phyloP scores from a whole-genome alignment of 306 rosid species.

The Vigna nakashimae region DNA sequence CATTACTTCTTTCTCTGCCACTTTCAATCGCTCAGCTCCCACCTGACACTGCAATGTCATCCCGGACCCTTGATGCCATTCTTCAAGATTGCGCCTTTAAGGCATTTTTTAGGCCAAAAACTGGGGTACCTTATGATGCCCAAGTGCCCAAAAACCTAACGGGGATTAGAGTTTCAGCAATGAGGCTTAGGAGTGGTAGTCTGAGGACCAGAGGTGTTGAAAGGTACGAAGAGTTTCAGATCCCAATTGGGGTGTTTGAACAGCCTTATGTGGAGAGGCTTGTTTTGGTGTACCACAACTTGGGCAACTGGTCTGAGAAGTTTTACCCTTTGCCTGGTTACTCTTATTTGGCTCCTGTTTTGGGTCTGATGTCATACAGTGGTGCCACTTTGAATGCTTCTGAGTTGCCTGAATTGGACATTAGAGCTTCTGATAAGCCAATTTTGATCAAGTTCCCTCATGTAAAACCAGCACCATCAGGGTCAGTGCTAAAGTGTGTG shows the following conservation, averaged over 20 bases:
- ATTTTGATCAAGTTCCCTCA: slow-evolving; percentile 57
- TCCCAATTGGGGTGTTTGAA: slow-evolving; percentile 70
- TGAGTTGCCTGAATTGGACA: slow-evolving; percentile 62
- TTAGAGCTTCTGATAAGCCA: slow-evolving; percentile 60
- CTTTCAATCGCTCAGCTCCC: slow-evolving; percentile 43
- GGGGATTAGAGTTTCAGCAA: slow-evolving; percentile 54
- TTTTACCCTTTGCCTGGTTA: slow-evolving; percentile 75
- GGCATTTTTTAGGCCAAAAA: slow-evolving; percentile 54
- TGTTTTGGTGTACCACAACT: slow-evolving; percentile 65
- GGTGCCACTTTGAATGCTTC: slow-evolving; percentile 54
- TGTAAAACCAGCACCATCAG: slow-evolving; percentile 41
- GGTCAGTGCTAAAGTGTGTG: slow-evolving; percentile 56
- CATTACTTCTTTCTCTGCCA: slow-evolving; percentile 41
- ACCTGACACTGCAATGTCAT: slow-evolving; percentile 45
- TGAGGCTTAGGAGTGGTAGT: slow-evolving; percentile 79
- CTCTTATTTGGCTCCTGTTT: slow-evolving; percentile 62
- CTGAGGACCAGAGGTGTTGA: slow-evolving; percentile 61
- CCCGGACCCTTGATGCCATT: slow-evolving; percentile 63
- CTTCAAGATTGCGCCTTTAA: slow-evolving; percentile 68
- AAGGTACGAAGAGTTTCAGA: slow-evolving; percentile 68
- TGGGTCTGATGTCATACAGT: slow-evolving; percentile 64
- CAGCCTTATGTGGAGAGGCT: slow-evolving; percentile 71
- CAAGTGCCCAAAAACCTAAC: slow-evolving; percentile 48
- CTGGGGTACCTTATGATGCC: slow-evolving; percentile 59
- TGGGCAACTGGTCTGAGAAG: slow-evolving; percentile 64